Percentiles rank a stretch among this genome's conserved stretches.
phyloP scores from a whole-genome alignment of 2,329 filamentous ascomycete species.

The Botrytis elliptica region DNA sequence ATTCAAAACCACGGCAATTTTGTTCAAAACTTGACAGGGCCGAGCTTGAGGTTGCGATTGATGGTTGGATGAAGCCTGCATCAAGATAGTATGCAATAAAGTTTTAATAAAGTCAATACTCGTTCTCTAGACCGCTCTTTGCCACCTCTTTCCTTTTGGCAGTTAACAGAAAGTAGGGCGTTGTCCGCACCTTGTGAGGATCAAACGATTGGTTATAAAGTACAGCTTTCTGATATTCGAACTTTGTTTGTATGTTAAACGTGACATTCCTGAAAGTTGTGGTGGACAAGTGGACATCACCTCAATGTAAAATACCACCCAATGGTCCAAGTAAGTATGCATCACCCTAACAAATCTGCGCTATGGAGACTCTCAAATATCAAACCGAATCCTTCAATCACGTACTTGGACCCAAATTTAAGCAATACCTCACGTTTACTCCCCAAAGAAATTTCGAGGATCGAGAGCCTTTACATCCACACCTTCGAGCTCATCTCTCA shows the following conservation, averaged over 20 bases:
- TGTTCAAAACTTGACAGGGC: neutral
- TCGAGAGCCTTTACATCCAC: slow-evolving; percentile 7
- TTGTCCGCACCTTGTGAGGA: neutral
- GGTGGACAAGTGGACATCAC: neutral
- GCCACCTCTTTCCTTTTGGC: neutral
- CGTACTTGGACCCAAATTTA: neutral
- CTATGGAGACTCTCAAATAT: neutral
- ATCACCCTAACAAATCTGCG: neutral
- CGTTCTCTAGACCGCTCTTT: neutral
- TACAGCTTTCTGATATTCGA: neutral
- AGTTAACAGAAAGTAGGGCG: neutral
- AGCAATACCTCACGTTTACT: neutral
- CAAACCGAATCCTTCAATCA: neutral
- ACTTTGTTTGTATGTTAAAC: too few species aligned
- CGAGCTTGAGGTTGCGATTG: neutral
- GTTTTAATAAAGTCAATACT: neutral
- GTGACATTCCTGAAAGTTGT: neutral
- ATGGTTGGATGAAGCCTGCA: slow-evolving; percentile 9
- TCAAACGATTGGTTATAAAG: neutral
- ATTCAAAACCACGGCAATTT: neutral
- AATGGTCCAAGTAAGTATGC: neutral
- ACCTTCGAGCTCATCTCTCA: neutral
- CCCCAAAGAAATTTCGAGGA: neutral
- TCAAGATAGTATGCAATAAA: neutral
- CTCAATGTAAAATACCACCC: neutral